Evolutionary conservation across 2,329 filamentous ascomycete species (phyloP), one percentile per base, ranked within the genome.

Genomic region (Sclerotiophoma versabilis): DNA sequence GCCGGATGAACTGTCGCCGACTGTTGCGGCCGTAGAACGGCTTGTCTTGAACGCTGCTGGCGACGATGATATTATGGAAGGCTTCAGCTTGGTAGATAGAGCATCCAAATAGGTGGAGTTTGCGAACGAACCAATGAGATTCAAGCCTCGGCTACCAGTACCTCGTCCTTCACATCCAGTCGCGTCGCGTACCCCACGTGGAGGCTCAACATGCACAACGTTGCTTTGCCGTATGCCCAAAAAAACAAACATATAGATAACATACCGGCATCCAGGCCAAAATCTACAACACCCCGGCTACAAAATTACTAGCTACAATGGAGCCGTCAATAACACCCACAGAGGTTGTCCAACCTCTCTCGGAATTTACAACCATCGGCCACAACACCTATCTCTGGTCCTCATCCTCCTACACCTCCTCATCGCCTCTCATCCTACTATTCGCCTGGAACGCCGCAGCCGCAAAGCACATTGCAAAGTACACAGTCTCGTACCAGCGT

Each of bases 401-500:
- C 12, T 22, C 58, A 3, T 4, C 42, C 8, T 36, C 32, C 14
- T 34, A 57, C 50, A 60, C 27, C 0, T 2, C 58, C 9, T 22
- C 23, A n/a, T 54, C 46, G 1, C 67, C 69, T 0, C 60, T 76
- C 2, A 64, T 76, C 20, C 42, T 75, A 1, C 46, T 75, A 12
- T 72, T 69, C 47, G 53, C 71, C 1, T 76, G 73, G 73, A 74
- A 73, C 46, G 71, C 63, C 4, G 73, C 72, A 8, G 68, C 65
- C 5, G 53, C 67, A 44, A 72, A 72, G 26, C 70, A 75, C 55
- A 74, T 76, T 8, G 69, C 69, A 10, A 76, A 76, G 57, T 76
- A 76, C 58, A 73, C 69, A 5, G 42, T 62, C 14, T 43, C 61
- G 2, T 75, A 75, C 59, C 64, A 62, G 20, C 54, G 51, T 10